Evolutionary conservation across 129 eudicot species (phyloP).

Genomic region (Centrapalus pauciflorus): DNA sequence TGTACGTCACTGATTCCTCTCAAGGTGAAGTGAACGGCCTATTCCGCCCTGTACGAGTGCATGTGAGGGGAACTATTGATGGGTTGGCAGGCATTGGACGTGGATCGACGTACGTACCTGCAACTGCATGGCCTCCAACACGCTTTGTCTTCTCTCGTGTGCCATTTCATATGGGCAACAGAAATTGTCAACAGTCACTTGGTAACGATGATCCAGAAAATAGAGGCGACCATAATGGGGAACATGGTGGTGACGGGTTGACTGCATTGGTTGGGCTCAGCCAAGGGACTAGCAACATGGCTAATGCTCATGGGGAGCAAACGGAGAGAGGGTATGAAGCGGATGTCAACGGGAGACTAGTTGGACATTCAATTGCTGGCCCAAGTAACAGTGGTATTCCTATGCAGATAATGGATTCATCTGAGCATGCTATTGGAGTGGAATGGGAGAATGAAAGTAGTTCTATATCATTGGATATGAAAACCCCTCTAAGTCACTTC

Average conservation of each 20-base stretch:
- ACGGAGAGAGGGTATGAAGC: conserved; percentile 43
- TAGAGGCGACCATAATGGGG: conserved; percentile 74
- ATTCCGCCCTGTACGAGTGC: conserved; percentile 87
- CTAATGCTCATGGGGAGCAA: conserved; percentile 39
- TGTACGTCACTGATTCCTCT: conserved; percentile 61
- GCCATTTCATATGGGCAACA: conserved; percentile 76
- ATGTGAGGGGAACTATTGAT: conserved; percentile 80
- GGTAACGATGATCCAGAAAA: conserved; percentile 80
- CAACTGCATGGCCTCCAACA: conserved; percentile 87
- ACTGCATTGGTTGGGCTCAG: conserved; percentile 97
- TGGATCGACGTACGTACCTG: conserved; percentile 69
- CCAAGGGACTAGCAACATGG: conserved; percentile 54
- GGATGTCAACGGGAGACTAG: conserved; percentile 45
- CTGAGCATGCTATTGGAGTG: conserved; percentile 50
- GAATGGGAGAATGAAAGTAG: conserved; percentile 82
- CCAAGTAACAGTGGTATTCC: conserved; percentile 48
- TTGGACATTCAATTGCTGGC: conserved; percentile 50
- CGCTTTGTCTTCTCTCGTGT: conserved; percentile 95
- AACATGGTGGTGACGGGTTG: conserved; percentile 81
- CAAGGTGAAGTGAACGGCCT: conserved; percentile 77
- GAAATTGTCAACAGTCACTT: conserved; percentile 75
- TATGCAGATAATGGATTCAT: conserved; percentile 66
- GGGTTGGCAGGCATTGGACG: conserved; percentile 98
- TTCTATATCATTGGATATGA: conserved; percentile 81
- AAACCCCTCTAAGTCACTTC: conserved; percentile 90